phyloP scores from a whole-genome alignment of 2,329 filamentous ascomycete species.

The Fusarium ramigenum region DNA sequence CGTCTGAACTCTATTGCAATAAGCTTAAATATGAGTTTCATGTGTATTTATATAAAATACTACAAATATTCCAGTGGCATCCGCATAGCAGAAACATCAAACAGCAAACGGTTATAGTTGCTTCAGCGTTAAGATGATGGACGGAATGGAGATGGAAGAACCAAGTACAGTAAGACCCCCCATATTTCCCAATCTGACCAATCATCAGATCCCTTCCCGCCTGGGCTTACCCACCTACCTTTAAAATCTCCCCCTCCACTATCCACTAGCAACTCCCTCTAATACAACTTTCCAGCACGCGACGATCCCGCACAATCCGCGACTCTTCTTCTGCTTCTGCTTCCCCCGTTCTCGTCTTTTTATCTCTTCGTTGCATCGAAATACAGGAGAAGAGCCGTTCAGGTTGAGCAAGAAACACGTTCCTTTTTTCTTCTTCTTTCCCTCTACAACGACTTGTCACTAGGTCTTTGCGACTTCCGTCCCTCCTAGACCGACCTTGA shows the following conservation, averaged over 20 bases:
- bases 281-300: constrained; percentile 25
- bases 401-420: background rate
- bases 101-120: background rate
- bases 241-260: constrained; percentile 3
- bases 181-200: background rate
- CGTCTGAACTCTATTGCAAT: background rate
- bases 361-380: background rate
- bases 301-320: constrained; percentile 36
- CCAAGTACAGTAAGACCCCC: background rate
- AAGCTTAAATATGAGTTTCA: background rate
- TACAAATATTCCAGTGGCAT: background rate
- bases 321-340: background rate
- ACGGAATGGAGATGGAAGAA: constrained; percentile 1
- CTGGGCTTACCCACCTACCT: constrained; percentile 25
- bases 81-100: background rate
- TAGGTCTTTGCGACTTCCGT: background rate
- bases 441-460: background rate
- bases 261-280: constrained; percentile 29
- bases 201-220: constrained; percentile 12
- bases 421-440: background rate
- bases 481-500: background rate
- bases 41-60: background rate
- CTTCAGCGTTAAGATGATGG: background rate
- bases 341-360: background rate
- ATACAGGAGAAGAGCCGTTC: background rate